Conservation (phyloP, 2,329 filamentous ascomycete genomes). For the Phyllosticta paracitricarpa region DNA sequence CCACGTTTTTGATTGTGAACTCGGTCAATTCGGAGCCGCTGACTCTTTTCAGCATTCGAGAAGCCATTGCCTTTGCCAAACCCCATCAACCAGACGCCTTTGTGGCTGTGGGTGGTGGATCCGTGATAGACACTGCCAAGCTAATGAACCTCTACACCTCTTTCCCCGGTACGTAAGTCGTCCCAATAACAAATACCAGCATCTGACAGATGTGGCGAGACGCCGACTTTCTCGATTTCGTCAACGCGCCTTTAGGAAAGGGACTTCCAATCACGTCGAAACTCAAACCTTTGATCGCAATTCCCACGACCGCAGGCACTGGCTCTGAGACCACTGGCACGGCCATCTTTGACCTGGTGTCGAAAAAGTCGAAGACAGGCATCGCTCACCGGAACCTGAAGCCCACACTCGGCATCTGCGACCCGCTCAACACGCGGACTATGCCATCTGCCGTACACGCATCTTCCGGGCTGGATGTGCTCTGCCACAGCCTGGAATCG, state of each 20-base stretch:
- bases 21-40: not conserved
- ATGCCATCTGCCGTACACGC: conserved; percentile 95
- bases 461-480: conserved; percentile 81
- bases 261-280: conserved; percentile 64
- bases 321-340: conserved; percentile 94
- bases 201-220: conserved; percentile 35
- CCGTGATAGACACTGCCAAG: conserved; percentile 96
- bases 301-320: conserved; percentile 78
- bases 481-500: conserved; percentile 90
- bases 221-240: conserved; percentile 92
- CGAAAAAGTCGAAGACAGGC: conserved; percentile 85
- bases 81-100: conserved; percentile 78
- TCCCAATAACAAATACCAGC: not conserved
- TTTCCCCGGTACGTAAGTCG: conserved; percentile 47
- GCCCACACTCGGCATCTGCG: conserved; percentile 81
- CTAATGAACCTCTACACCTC: conserved; percentile 94
- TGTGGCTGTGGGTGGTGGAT: conserved; percentile 82
- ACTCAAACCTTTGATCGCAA: conserved; percentile 67
- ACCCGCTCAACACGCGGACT: conserved; percentile 82
- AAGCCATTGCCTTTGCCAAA: conserved; percentile 80
- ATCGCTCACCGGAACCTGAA: conserved; percentile 93
- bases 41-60: conserved; percentile 53
- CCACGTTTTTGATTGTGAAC: not conserved
- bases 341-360: conserved; percentile 91
- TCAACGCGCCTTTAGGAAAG: conserved; percentile 86